Base-by-base conservation (phyloP, 2,329 filamentous ascomycete species). In the Aureobasidium vineae region DNA sequence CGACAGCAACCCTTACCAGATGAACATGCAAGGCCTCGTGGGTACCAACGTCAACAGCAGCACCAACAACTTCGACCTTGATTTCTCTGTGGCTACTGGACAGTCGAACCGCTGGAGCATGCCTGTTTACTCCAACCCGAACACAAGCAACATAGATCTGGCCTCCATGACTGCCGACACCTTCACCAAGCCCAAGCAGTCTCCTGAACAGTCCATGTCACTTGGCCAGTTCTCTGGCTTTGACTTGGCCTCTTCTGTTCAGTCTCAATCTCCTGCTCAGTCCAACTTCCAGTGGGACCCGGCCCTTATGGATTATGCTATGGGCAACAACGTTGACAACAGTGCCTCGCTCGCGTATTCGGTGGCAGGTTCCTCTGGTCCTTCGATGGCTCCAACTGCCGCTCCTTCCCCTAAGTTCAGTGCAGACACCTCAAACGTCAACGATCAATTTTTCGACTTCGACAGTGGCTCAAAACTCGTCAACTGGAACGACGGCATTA, bases 1-100 rank as follows among this genome's bases (percentile, higher is more conserved):
- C 23, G 67, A 76, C 74, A 74, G 71, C 73, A 74, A 72, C 72
- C 21, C 74, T 70, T 66, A 74, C 74, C 54, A 71, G 71, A 66
- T 63, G 47, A 73, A 76, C 68, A 60, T 67, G 60, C 75, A 75
- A 59, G 72, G 73, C 19, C 72, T 71, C 40, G 76, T 74, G 66
- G 61, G 75, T 63, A 74, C 74, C 10, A 70, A 71, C 4, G 74
- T 74, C 59, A 71, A 71, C 15, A 73, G 72, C 54, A 65, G 68
- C 21, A 69, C 72, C 67, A 70, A 69, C 50, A 69, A 57, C 56
- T 54, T 43, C 23, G 49, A 63, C 31, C 61, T 64, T 16, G 61
- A 64, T 16, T 64, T 64, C 23, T 33, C 23, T 26, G 56, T 59
- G 40, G 36, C 26, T 31, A 43, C 50, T 33, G 57, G 43, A 38